phyloP scores from a whole-genome alignment of 164 flowering plant genomes.

The Amborella trichopoda region DNA sequence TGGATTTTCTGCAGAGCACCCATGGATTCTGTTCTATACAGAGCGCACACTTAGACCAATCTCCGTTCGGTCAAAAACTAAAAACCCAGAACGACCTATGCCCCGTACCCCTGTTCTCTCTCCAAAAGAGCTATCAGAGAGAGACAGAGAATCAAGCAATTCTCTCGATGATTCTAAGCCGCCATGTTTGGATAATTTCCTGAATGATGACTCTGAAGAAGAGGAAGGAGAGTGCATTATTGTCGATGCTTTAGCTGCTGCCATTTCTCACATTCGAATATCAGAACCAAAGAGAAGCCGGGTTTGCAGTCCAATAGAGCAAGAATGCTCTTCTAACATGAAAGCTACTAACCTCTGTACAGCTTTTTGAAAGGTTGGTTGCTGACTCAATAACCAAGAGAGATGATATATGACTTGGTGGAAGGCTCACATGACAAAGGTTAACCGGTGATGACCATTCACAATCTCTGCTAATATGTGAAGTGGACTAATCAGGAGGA shows the following conservation, averaged over 20 bases:
- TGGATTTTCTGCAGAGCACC: constrained; percentile 54
- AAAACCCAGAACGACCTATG: constrained; percentile 16
- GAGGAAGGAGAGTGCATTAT: constrained; percentile 48
- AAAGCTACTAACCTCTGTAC: constrained; percentile 70
- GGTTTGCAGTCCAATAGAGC: constrained; percentile 56
- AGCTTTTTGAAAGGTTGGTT: constrained; percentile 79
- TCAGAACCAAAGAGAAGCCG: constrained; percentile 86
- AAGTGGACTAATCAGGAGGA: too few relatives aligned
- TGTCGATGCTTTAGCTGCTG: constrained; percentile 76
- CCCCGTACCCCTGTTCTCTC: constrained; percentile 7
- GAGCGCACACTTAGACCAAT: constrained; percentile 45
- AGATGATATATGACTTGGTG: too few relatives aligned
- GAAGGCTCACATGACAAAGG: too few relatives aligned
- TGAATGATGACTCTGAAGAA: too few relatives aligned
- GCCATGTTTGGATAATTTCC: too few relatives aligned
- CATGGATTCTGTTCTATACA: constrained; percentile 82
- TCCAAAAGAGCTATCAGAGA: constrained; percentile 2
- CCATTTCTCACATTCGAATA: constrained; percentile 71
- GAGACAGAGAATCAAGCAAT: too few relatives aligned
- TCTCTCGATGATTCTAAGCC: constrained; percentile 9
- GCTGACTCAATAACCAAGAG: too few relatives aligned
- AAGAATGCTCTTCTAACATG: constrained; percentile 74
- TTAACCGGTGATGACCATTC: too few relatives aligned
- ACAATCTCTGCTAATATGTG: too few relatives aligned
- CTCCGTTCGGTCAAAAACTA: constrained; percentile 36